These are phyloP conservation scores for Aspergillus aculeatus DNA, from an alignment of 2,329 filamentous ascomycete species.

Conservation along the genomic window DNA sequence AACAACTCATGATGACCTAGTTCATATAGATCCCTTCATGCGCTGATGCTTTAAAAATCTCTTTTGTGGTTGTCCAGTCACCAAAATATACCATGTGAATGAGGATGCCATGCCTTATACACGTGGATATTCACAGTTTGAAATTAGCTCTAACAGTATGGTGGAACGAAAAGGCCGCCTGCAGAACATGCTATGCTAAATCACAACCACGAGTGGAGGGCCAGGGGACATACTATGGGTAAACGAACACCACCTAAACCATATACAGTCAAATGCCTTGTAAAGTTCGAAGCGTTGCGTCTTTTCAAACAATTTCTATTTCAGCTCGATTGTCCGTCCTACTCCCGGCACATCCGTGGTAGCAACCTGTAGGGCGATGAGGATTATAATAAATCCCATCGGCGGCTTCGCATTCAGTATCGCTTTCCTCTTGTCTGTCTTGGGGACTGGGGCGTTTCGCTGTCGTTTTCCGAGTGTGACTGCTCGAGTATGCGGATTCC, in stretches of 20 bases:
- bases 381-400: slow-evolving; percentile 54
- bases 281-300: neutral
- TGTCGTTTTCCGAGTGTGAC: slow-evolving; percentile 1
- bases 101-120: no score
- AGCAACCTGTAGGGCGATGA: slow-evolving; percentile 52
- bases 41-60: no score
- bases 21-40: no score
- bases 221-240: neutral
- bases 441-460: slow-evolving; percentile 1
- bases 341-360: slow-evolving; percentile 34
- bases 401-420: slow-evolving; percentile 67
- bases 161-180: neutral
- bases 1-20: neutral
- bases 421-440: slow-evolving; percentile 62
- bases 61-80: neutral
- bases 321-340: neutral
- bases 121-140: neutral
- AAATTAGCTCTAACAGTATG: neutral
- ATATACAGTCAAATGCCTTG: neutral
- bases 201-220: neutral
- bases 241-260: neutral
- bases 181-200: neutral
- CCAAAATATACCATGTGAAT: no score
- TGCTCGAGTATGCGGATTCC: slow-evolving; percentile 17
- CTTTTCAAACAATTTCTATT: neutral